Evolutionary conservation across 2,329 filamentous ascomycete species (phyloP).

Genomic region (Kalmusia sp.): DNA sequence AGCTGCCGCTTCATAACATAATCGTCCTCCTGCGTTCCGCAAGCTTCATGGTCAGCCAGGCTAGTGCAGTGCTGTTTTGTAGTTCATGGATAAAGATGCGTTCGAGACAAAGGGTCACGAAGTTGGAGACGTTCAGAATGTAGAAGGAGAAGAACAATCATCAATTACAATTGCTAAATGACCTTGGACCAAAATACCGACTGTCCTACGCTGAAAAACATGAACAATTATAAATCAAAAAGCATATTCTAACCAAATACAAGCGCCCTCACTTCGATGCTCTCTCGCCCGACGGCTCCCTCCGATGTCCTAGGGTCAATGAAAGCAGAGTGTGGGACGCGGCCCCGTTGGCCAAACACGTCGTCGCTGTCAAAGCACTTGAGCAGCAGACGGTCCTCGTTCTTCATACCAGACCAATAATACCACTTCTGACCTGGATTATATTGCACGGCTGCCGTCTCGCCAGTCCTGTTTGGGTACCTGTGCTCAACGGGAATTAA

Average conservation of each 20-base stretch:
- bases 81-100: too few species aligned
- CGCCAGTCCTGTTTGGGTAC: conserved; percentile 73
- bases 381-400: conserved; percentile 74
- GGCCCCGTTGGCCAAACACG: conserved; percentile 48
- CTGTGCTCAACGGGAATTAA: conserved; percentile 76
- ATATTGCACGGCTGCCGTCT: conserved; percentile 74
- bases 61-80: too few species aligned
- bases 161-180: too few species aligned
- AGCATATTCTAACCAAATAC: conserved; percentile 69
- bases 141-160: too few species aligned
- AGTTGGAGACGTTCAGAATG: too few species aligned
- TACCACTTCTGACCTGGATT: conserved; percentile 73
- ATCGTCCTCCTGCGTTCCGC: too few species aligned
- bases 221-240: neutral
- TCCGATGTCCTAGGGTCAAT: conserved; percentile 73
- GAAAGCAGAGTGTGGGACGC: conserved; percentile 66
- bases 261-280: conserved; percentile 86
- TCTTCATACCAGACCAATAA: conserved; percentile 80
- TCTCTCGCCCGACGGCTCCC: conserved; percentile 77
- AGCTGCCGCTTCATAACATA: too few species aligned
- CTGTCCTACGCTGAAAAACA: too few species aligned
- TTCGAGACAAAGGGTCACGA: too few species aligned
- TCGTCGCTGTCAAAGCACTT: conserved; percentile 78
- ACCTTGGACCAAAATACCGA: too few species aligned
- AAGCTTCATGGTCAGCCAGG: too few species aligned